phyloP scores from a whole-genome alignment of 768 basidiomycete genomes.

The Lactarius quietus region DNA sequence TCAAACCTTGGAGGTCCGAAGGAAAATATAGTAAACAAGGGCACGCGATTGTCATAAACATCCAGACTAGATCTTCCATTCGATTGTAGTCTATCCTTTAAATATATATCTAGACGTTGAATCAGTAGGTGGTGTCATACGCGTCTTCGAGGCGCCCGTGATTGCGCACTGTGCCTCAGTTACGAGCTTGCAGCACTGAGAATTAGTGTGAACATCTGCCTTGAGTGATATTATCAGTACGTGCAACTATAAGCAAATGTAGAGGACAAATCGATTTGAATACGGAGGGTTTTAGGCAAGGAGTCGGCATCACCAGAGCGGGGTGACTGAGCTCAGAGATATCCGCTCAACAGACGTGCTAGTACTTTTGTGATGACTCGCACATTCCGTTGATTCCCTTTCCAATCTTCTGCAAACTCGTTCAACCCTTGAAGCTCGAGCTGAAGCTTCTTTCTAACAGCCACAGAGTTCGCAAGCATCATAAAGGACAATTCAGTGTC shows the following conservation, averaged over 20 bases:
- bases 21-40: background rate
- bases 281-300: background rate
- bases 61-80: background rate
- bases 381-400: constrained; percentile 53
- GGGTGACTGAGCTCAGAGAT: constrained; percentile 46
- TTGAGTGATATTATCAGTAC: background rate
- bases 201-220: background rate
- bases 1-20: background rate
- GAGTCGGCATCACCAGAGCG: background rate
- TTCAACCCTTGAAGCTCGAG: constrained; percentile 54
- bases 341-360: constrained; percentile 61
- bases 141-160: background rate
- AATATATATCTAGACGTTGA: background rate
- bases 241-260: background rate
- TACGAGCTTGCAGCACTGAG: background rate
- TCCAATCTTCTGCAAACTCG: constrained; percentile 53
- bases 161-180: background rate
- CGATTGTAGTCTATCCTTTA: background rate
- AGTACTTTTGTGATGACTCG: constrained; percentile 61
- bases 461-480: constrained; percentile 60
- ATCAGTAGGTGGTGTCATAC: background rate
- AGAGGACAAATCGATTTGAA: background rate
- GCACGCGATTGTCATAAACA: no score
- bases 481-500: constrained; percentile 92
- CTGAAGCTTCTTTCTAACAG: constrained; percentile 46